Conservation (phyloP, 805 yeast genomes). For the Lipomyces orientalis region DNA sequence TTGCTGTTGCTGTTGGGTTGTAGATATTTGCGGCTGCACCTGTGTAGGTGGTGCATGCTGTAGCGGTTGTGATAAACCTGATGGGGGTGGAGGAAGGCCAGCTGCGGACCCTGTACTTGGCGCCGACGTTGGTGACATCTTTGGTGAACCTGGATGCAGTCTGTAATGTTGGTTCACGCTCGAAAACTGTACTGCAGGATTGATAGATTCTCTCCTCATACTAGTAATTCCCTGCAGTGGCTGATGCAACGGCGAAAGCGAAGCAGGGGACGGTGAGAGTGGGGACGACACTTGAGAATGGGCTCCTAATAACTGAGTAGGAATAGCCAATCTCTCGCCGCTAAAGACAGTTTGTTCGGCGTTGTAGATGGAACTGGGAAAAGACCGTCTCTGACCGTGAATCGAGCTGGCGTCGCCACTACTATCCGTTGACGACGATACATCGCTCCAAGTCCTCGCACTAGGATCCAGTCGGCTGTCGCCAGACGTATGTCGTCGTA, state of each 20-base stretch:
- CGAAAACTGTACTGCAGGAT: slow-evolving; percentile 29
- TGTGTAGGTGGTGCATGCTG: slow-evolving; percentile 11
- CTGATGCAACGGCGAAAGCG: slow-evolving; percentile 25
- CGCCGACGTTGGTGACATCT: slow-evolving; percentile 6
- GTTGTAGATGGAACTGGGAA: slow-evolving; percentile 9
- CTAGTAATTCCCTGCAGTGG: not conserved
- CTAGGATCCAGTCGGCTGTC: slow-evolving; percentile 12
- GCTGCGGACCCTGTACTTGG: slow-evolving; percentile 17
- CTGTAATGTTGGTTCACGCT: slow-evolving; percentile 29
- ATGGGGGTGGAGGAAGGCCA: slow-evolving; percentile 1
- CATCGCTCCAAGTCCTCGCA: slow-evolving; percentile 27
- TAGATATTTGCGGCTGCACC: slow-evolving; percentile 11
- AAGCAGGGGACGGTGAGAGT: slow-evolving; percentile 20
- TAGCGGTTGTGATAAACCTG: slow-evolving; percentile 1
- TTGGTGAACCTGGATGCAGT: slow-evolving; percentile 25
- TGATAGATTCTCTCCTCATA: slow-evolving; percentile 24
- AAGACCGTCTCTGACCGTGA: slow-evolving; percentile 9
- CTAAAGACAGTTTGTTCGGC: not conserved
- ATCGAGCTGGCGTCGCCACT: slow-evolving; percentile 11
- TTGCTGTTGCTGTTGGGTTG: slow-evolving; percentile 6
- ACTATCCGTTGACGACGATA: slow-evolving; percentile 21
- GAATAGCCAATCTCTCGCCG: not conserved
- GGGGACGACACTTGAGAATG: slow-evolving; percentile 12
- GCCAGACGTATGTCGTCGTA: slow-evolving; percentile 33
- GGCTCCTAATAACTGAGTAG: not conserved